phyloP scores from a whole-genome alignment of 1,284 basidiomycete genomes.

The Moniliophthora roreri region DNA sequence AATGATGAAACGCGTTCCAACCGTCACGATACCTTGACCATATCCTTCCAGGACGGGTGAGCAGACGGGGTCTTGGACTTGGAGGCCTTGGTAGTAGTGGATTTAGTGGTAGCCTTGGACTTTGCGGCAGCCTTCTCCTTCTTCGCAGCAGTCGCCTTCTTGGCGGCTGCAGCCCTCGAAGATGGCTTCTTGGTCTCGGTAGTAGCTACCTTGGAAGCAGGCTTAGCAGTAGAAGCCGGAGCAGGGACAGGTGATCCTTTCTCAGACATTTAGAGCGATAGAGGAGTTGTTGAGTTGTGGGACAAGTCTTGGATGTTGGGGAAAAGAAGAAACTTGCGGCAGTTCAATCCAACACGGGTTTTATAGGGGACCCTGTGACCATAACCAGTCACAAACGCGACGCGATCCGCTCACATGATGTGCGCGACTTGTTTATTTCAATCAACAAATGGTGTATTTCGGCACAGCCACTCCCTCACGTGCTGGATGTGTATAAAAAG shows the following conservation, averaged over 20 bases:
- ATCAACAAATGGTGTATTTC: conserved; percentile 19
- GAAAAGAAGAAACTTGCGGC: conserved; percentile 5
- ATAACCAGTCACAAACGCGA: no score
- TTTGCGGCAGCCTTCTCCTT: conserved; percentile 23
- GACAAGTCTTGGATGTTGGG: conserved; percentile 8
- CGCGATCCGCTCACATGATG: no score
- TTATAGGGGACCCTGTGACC: conserved; percentile 11
- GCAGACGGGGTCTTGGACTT: conserved; percentile 26
- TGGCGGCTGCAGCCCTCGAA: conserved; percentile 13
- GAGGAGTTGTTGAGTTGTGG: background rate
- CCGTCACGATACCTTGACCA: conserved; percentile 53
- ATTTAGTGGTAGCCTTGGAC: conserved; percentile 22
- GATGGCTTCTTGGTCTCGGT: conserved; percentile 15
- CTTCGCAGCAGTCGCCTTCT: conserved; percentile 24
- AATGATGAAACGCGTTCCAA: conserved; percentile 10
- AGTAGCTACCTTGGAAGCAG: conserved; percentile 8
- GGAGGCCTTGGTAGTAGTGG: conserved; percentile 34
- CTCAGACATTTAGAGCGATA: conserved; percentile 11
- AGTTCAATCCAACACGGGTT: conserved; percentile 2
- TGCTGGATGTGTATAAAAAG: conserved; percentile 7
- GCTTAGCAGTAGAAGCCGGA: conserved; percentile 20
- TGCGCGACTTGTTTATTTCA: conserved; percentile 34
- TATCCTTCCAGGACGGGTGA: conserved; percentile 64
- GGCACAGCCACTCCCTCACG: conserved; percentile 15
- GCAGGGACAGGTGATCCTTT: conserved; percentile 18